Evolutionary conservation across 2,329 filamentous ascomycete genomes (phyloP), one percentile per base, ranked within the genome.

Genomic region (Shiraia sp.): DNA sequence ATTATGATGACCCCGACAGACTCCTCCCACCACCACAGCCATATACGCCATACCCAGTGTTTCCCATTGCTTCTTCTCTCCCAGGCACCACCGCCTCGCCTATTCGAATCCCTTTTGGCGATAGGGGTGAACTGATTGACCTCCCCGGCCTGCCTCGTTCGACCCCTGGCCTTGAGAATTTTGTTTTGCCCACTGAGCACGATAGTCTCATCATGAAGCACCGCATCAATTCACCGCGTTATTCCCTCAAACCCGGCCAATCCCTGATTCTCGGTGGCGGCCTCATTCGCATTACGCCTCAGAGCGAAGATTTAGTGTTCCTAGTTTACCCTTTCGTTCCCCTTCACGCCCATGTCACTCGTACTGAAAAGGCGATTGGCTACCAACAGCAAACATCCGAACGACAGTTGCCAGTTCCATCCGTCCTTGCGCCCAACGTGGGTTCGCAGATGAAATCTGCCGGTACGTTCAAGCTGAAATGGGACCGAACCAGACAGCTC

Each of bases 21-120:
- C 78, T 96, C 23, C 79, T 97, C 0, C 92, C 92, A 0, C 90
- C 91, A 2, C 75, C 82, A 0, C 88, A 85, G 47, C 73, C 76
- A 3, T 89, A 90, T 59, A 83, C 80, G 2, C 78, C 85, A 36
- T 97, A 85, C 58, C 92, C 92, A 4, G 75, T 82, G 12, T 91
- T 97, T 80, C 92, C 92, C 1, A 72, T 95, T 9, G 87, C 96
- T 2, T 96, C 90, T 1, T 80, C 88, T 4, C 77, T 96, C 2
- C 89, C 93, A 0, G 93, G 95, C 8, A 99, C 93, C 0, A 99
- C 93, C 1, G 93, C 91, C 2, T 95, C 90, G 0, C 93, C 93
- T 0, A 97, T 99, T 55, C 86, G 93, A 19, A 83, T 97, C 13
- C 90, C 90, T 1, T 99, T 93, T 63, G 91, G 91, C 32, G 87